Conservation (phyloP, 2,329 filamentous ascomycete genomes). For the Lachnellula willkommii region DNA sequence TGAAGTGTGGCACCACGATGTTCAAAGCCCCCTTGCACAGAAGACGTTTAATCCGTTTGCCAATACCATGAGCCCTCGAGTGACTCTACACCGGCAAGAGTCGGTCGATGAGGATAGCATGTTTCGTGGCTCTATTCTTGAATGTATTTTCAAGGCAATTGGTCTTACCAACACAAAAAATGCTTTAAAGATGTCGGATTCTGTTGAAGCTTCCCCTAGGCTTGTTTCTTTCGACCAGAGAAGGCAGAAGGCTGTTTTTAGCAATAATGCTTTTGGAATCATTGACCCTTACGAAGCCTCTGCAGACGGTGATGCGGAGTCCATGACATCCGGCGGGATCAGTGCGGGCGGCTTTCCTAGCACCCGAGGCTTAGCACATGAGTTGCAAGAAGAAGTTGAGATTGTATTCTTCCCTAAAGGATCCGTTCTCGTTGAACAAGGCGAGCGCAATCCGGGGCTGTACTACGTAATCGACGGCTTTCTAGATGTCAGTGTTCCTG, state of each 20-base stretch:
- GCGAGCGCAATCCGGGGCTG: constrained; percentile 89
- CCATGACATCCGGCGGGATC: constrained; percentile 66
- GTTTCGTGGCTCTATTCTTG: constrained; percentile 83
- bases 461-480: constrained; percentile 99
- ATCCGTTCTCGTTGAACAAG: constrained; percentile 90
- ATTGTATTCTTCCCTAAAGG: constrained; percentile 97
- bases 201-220: constrained; percentile 78
- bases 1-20: constrained; percentile 29
- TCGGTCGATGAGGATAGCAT: constrained; percentile 81
- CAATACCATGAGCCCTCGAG: constrained; percentile 42
- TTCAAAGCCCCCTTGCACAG: constrained; percentile 36
- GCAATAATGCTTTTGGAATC: constrained; percentile 80
- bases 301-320: constrained; percentile 80
- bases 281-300: constrained; percentile 79
- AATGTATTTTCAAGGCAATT: constrained; percentile 93
- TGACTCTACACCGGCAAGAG: constrained; percentile 65
- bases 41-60: constrained; percentile 52
- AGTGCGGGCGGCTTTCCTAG: constrained; percentile 55
- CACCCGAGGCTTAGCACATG: constrained; percentile 62
- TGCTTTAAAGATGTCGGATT: constrained; percentile 61
- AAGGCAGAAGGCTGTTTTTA: constrained; percentile 73
- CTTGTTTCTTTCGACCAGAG: constrained; percentile 79
- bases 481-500: constrained; percentile 82
- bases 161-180: constrained; percentile 69
- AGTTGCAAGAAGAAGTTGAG: constrained; percentile 87